Base-by-base conservation (phyloP, 2,329 filamentous ascomycete genomes). In the Bipolaris sorokiniana region DNA sequence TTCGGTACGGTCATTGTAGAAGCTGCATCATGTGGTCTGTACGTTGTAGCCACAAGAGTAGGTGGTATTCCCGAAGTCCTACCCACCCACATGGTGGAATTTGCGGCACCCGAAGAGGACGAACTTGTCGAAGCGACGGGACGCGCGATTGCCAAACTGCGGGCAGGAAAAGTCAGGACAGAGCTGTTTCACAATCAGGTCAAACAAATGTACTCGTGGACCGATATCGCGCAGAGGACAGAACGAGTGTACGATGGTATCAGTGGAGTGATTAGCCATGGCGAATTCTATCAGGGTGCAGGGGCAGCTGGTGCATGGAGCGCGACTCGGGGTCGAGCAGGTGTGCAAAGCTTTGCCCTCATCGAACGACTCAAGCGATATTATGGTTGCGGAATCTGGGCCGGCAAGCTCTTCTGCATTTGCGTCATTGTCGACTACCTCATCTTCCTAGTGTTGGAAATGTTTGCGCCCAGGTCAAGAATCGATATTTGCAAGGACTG, bases 1-100 rank as follows among this genome's bases (percentile, higher is more conserved):
- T 99, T 99, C 69, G 95, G 95, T 20, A 99, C 95, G 0, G 95
- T 99, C 61, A 94, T 99, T 54, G 96, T 99, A 28, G 95, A 99
- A 78, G 95, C 95, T 6, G 95, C 95, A 28, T 95, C 90, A 64
- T 99, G 95, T 71, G 96, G 96, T 1, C 80, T 99, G 1, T 98
- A 98, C 71, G 92, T 99, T 3, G 96, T 99, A 1, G 97, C 92
- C 71, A 99, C 95, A 0, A 91, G 94, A 56, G 95, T 99, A 5
- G 95, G 95, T 48, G 95, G 95, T 33, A 98, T 99, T 57, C 95
- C 95, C 2, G 95, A 99, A 76, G 96, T 99, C 1, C 83, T 99
- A 2, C 95, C 95, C 0, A 89, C 88, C 7, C 92, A 98, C 76
- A 99, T 99, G 95, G 98, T 95, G 0, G 91, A 93, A 0, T 99